These are phyloP conservation scores for Diaporthe longicolla DNA, from an alignment of 2,329 filamentous ascomycete genomes.

Conservation along the genomic window DNA sequence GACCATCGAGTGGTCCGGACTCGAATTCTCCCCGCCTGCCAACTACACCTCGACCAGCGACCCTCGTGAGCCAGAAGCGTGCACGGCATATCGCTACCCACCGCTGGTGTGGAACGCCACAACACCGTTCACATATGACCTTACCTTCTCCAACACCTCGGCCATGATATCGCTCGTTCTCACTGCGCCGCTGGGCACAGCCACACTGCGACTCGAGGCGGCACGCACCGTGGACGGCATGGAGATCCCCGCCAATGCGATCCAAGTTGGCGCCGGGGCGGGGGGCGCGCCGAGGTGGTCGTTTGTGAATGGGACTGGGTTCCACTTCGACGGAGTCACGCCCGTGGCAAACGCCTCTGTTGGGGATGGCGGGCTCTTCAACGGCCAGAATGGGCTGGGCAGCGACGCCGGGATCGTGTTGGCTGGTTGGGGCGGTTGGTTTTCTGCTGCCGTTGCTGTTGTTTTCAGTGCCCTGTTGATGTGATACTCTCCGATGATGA, in stretches of 20 bases:
- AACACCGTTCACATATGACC: constrained; percentile 7
- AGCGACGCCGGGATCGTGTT: constrained; percentile 1
- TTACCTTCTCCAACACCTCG: constrained; percentile 14
- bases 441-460: neutral
- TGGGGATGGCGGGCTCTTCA: neutral
- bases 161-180: constrained; percentile 8
- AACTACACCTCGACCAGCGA: constrained; percentile 2
- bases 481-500: neutral
- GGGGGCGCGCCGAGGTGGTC: constrained; percentile 18
- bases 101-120: constrained; percentile 29
- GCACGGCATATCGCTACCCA: constrained; percentile 7
- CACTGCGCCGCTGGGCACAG: constrained; percentile 1
- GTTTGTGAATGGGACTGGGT: constrained; percentile 7
- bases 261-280: neutral
- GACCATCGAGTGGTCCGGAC: constrained; percentile 21
- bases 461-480: neutral
- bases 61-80: neutral
- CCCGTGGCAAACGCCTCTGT: neutral
- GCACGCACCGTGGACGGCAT: neutral
- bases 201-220: neutral
- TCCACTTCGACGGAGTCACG: constrained; percentile 3
- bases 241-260: neutral
- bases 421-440: neutral
- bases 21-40: constrained; percentile 18
- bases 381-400: neutral